Base-by-base conservation (phyloP, 345 rosid species). In the Punica granatum region DNA sequence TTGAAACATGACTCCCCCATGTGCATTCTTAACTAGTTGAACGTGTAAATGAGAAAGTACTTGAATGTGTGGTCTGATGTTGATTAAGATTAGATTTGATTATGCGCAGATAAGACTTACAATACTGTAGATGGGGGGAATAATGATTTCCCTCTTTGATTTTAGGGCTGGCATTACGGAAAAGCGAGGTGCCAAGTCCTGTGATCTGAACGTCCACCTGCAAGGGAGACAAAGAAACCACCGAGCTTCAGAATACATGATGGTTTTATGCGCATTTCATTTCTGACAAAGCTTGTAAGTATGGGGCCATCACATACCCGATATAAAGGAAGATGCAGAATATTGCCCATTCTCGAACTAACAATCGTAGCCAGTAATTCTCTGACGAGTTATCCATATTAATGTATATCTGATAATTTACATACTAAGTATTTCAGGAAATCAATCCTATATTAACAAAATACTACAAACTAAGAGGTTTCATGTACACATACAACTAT, bases 201-300 rank as follows among this genome's bases (percentile, higher is more conserved):
- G 96, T 26, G 96, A 88, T 82, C 96, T 84, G 76, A 92, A 92
- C 71, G 88, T 90, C 98, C 98, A 92, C 66, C 98, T 92, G 77
- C 14, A 51, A 61, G 7, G 3, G 35, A 41, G 19, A 26, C 25
- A 13, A 63, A 14, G 16, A 36, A 23, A 63, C 15, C 12, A 4
- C 33, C 12, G 16, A 2, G 10, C 60, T 26, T 54, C 15, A 54
- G 60, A 13, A 51, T 9, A n/a, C 4, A 51, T 26, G 21, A 21
- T 19, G 30, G 41, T 48, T 41, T 16, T 34, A 12, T 11, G 59
- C 23, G 44, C 60, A 10, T 54, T 49, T 28, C 33, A 9, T 56
- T 56, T 49, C 32, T 10, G 59, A n/a, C 9, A n/a, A 66, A 41
- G 44, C 23, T 32, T 0, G 44, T 0, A 65, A 31, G 1, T 39